Evolutionary conservation across 495 filamentous ascomycete species (phyloP), one percentile per base, ranked within the genome.

Genomic region (Penicillium cinerascens): DNA sequence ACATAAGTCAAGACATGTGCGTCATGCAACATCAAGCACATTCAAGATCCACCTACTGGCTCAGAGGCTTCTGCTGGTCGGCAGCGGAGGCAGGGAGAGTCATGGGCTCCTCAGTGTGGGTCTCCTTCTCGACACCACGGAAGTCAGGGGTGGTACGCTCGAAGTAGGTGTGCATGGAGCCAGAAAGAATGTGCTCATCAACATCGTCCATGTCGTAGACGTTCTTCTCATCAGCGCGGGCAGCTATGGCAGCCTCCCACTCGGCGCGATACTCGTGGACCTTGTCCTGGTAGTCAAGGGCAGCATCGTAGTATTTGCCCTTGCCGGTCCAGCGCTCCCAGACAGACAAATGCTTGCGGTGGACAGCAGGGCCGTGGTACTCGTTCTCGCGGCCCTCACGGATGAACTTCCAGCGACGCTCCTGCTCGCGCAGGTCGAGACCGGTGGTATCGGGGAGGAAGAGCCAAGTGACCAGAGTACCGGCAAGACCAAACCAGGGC

Each of bases 361-460:
- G 89, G 50, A 95, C 78, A 46, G 91, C 91, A 35, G 92, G 82
- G 50, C 91, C 90, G 69, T 92, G 89, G 73, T 96, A 95, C 17
- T 95, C 88, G 10, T 78, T 51, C 55, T 82, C 83, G 40, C 82
- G 83, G 54, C 89, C 88, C 0, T 79, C 71, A 40, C 88, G 83
- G 64, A 96, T 86, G 70, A 81, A 95, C 29, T 72, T 61, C 87
- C 88, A 96, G 49, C 90, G 82, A 43, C 89, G 86, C 71, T 96
- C 91, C 71, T 95, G 90, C 71, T 96, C 91, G 74, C 92, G 91
- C 37, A 96, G 83, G 61, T 95, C 90, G 11, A 95, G 85, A 29
- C 91, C 90, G 22, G 91, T 96, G 57, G 91, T 96, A 63, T 95
- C 90, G 4, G 91, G 91, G 1, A 95, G 84, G 78, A 88, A 96